Base-by-base conservation (phyloP, 2,329 filamentous ascomycete species). In the Helotiales sp. region DNA sequence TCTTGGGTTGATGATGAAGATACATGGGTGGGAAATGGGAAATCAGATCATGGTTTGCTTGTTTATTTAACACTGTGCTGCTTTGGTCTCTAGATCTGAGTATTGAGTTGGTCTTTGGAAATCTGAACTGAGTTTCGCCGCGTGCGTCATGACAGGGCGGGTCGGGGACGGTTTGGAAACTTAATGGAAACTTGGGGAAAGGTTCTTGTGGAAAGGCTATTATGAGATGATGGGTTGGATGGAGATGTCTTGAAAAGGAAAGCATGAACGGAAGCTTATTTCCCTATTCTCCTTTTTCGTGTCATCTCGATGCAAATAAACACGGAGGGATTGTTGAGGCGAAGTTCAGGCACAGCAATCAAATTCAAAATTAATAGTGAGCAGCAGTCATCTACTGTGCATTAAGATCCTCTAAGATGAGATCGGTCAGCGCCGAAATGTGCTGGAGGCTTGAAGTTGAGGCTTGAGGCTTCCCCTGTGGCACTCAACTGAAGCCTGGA, bases 371-470 rank as follows among this genome's bases (percentile, higher is more conserved):
- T 13, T 24, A n/a, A n/a, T 15, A 24, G 10, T n/a, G n/a, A n/a
- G n/a, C 54, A 32, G 30, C n/a, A 37, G 54, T 57, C 54, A 57
- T 57, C 54, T 32, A n/a, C 54, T 26, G 13, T 20, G 30, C 28
- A 55, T 55, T 55, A 22, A 55, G 6, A 24, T n/a, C 30, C 26
- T 57, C 30, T 57, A 24, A 57, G 54, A 37, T 40, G 54, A 57
- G 54, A 40, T 57, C 54, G 54, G 30, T 57, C 54, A 57, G 54
- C 54, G n/a, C 54, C 54, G 54, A 57, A 37, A 40, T 24, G 2
- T 24, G 32, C 6, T 57, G 32, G 30, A 57, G 54, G 54, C 54
- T 57, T 57, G 52, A 55, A n/a, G 10, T 57, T 57, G 52, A 55
- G 17, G 10, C 52, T 34, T 55, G 17, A 55, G 28, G 28, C 10